Base-by-base conservation (phyloP, 371 early-diverging fungal genomes). In the Rhizopus sp. region DNA sequence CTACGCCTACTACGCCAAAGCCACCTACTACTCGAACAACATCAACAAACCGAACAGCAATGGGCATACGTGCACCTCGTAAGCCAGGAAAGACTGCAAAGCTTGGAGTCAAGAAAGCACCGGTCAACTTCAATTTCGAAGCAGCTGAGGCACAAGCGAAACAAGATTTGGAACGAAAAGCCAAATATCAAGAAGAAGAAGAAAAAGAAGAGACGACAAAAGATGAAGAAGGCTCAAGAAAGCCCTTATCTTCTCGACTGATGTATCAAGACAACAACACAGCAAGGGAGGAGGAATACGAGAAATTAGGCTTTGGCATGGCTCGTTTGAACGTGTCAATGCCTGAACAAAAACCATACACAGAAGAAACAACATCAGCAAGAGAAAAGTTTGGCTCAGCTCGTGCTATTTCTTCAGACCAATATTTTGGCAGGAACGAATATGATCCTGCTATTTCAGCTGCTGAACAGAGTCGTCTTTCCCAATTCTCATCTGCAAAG, bases 91-190 rank as follows among this genome's bases (percentile, higher is more conserved):
- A 88, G 66, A 63, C 86, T n/a, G 87, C 88, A 63, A 90, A 88
- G 55, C 74, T 93, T 12, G 95, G 94, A 8, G 88, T 89, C 32
- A 91, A 90, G 67, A 91, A 90, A 57, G 89, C 88, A 44, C 72
- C 76, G 10, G 82, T 85, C 31, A 89, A 89, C 33, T 80, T 87
- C 62, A 91, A 91, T 70, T 97, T 96, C 80, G 98, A 94, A 49
- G 94, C 91, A 63, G 94, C 93, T 3, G 95, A 93, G 60, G 90
- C 93, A 10, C 82, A 84, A 32, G 98, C 97, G 4, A 92, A 91
- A 63, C 88, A 86, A 55, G 95, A 92, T 65, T 89, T 87, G 23
- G 92, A 89, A 16, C 69, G 80, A 17, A 90, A 87, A 53, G 88
- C 86, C 0, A 89, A 88, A 17, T 91, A 91, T 34, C 84, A 85